Evolutionary conservation across 305 asterid species (phyloP).

Genomic region (Solanum hybrid): DNA sequence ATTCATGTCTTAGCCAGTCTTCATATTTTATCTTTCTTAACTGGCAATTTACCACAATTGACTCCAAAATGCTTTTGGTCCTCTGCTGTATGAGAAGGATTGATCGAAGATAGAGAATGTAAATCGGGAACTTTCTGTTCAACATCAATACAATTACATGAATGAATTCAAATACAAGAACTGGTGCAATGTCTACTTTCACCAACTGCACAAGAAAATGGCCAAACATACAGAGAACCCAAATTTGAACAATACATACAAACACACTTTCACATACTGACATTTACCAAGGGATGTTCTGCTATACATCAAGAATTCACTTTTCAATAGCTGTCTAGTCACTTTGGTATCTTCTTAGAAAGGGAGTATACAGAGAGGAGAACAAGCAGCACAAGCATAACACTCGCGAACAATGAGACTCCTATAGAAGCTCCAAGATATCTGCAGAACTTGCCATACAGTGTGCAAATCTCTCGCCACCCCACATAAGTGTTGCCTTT

Average conservation of each 20-base stretch:
- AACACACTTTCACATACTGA: neutral
- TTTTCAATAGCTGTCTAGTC: neutral
- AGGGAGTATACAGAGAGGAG: conserved; percentile 42
- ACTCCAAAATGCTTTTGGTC: neutral
- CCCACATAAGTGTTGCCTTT: conserved; percentile 32
- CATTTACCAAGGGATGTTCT: neutral
- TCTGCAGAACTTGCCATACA: conserved; percentile 30
- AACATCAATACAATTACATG: neutral
- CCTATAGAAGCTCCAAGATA: conserved; percentile 36
- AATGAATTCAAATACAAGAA: neutral
- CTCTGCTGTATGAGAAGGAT: neutral
- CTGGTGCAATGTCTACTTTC: neutral
- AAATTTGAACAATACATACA: neutral
- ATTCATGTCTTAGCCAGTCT: neutral
- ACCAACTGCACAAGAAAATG: neutral
- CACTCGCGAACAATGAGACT: conserved; percentile 39
- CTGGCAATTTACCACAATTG: neutral
- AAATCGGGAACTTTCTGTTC: neutral
- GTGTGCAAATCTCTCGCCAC: conserved; percentile 32
- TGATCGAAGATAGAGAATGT: neutral
- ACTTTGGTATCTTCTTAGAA: conserved; percentile 49
- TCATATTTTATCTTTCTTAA: neutral
- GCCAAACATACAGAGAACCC: neutral
- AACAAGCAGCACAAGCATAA: conserved; percentile 36
- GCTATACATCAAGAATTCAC: neutral